phyloP scores from a whole-genome alignment of 768 basidiomycete species.

The Sporobolomyces pararoseus region DNA sequence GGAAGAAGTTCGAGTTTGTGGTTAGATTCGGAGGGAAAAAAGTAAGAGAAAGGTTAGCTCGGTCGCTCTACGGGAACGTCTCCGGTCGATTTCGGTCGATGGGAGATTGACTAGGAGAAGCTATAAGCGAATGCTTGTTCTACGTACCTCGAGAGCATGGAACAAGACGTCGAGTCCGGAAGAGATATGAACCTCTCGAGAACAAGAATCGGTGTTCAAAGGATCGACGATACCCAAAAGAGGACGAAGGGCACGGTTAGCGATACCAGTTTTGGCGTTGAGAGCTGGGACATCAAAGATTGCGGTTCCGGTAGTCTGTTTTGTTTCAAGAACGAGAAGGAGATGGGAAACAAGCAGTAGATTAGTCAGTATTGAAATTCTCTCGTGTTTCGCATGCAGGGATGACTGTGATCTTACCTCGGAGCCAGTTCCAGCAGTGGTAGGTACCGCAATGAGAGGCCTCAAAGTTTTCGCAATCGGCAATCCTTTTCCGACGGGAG shows the following conservation, averaged over 20 bases:
- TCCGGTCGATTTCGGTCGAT: too few relatives aligned
- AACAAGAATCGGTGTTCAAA: constrained; percentile 72
- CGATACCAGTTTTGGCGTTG: constrained; percentile 94
- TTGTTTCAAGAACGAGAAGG: constrained; percentile 45
- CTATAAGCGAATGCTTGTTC: too few relatives aligned
- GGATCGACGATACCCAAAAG: constrained; percentile 81
- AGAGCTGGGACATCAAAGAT: constrained; percentile 86
- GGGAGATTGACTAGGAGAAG: too few relatives aligned
- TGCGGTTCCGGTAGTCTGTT: constrained; percentile 83
- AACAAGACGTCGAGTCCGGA: constrained; percentile 87
- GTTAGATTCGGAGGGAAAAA: too few relatives aligned
- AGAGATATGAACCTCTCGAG: constrained; percentile 86
- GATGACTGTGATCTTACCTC: too few relatives aligned
- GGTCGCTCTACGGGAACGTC: too few relatives aligned
- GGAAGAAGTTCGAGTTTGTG: constrained; percentile 51
- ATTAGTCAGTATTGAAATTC: constrained; percentile 46
- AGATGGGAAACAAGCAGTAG: constrained; percentile 43
- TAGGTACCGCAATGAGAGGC: constrained; percentile 69
- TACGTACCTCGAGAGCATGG: constrained; percentile 59
- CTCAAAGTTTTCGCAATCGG: constrained; percentile 70
- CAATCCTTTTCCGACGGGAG: constrained; percentile 81
- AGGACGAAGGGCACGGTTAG: constrained; percentile 84
- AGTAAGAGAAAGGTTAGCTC: too few relatives aligned
- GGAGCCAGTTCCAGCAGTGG: constrained; percentile 73
- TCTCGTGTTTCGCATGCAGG: too few relatives aligned